Evolutionary conservation across 192 early-diverging fungal species (phyloP), one percentile per base, ranked within the genome.

Genomic region (Chytriomyces sp.): DNA sequence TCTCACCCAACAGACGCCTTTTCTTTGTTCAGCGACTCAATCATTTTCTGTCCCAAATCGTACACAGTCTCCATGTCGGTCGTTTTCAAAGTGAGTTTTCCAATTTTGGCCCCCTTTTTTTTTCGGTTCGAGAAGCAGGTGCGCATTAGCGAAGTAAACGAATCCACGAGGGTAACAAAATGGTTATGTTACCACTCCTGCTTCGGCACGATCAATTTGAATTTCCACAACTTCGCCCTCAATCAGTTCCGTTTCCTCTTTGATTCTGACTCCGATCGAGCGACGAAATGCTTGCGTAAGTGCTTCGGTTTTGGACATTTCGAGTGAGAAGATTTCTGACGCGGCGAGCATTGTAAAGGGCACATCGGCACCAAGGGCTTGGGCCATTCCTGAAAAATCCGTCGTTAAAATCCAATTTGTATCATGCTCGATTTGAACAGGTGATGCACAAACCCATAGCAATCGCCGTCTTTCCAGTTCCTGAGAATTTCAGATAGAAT

Each of bases 1-100:
- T 46, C 76, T 59, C 87, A 92, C 91, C 93, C 98, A 45, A 95
- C 95, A 85, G 94, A 89, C 53, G 98, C 96, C 82, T 99, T 99
- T 75, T 99, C 97, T 86, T 98, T 98, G 82, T 93, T 96, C 78
- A 99, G 81, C 23, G 95, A 89, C 62, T 94, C 94, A 81, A 99
- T 98, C 97, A 99, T 98, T 84, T 99, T 99, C 75, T 97, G 93
- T 7, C 97, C 98, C 72, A 99, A 82, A 82, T 99, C 98, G 70
- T 98, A 99, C 70, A 99, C 93, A 45, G 98, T 99, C 82, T 99
- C 98, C 98, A 99, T 99, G 57, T 99, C 98, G 20, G 97, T 99
- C 35, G 98, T 99, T 87, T 99, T 99, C 45, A 98, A 82, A 64
- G 97, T 99, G 61, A 99, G 85, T 84, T 99, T 99, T 23, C 98